phyloP scores from a whole-genome alignment of 768 basidiomycete genomes.

The Lactarius sanguifluus region DNA sequence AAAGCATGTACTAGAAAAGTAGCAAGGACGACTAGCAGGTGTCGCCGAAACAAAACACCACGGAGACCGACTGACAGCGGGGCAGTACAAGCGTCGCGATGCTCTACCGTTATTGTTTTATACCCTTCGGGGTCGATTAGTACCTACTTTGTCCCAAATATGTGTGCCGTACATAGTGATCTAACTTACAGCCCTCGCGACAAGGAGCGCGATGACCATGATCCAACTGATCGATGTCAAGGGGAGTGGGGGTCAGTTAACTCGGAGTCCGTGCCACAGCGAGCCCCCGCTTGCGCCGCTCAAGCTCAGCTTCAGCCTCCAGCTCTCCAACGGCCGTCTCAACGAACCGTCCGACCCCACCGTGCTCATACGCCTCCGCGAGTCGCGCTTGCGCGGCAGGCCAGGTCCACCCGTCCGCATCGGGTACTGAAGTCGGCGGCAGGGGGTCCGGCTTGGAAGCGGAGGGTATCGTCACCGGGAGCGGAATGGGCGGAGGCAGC shows the following conservation, averaged over 20 bases:
- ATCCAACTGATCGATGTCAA: not conserved
- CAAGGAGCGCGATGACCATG: not conserved
- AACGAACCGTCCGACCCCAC: conserved; percentile 57
- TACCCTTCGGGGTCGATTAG: not conserved
- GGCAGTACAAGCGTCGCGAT: not conserved
- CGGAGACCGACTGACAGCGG: not conserved
- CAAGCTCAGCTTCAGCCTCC: conserved; percentile 55
- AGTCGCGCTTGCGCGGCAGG: conserved; percentile 55
- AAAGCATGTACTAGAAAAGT: not conserved
- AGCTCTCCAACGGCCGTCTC: conserved; percentile 53
- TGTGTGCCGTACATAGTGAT: not conserved
- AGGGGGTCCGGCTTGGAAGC: not conserved
- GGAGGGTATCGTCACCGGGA: not conserved
- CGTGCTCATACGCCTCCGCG: conserved; percentile 54
- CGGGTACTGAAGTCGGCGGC: not conserved
- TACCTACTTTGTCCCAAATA: not conserved
- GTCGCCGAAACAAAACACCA: not conserved
- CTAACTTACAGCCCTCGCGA: not conserved
- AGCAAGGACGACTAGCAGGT: not conserved
- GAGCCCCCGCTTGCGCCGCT: conserved; percentile 42
- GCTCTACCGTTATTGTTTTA: not conserved
- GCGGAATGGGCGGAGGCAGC: conserved; percentile 18
- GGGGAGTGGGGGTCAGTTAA: not conserved
- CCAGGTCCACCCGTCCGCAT: conserved; percentile 47
- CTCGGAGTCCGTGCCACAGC: conserved; percentile 7